phyloP scores from a whole-genome alignment of 1,284 basidiomycete species.

The Ustilago vetiveriae region DNA sequence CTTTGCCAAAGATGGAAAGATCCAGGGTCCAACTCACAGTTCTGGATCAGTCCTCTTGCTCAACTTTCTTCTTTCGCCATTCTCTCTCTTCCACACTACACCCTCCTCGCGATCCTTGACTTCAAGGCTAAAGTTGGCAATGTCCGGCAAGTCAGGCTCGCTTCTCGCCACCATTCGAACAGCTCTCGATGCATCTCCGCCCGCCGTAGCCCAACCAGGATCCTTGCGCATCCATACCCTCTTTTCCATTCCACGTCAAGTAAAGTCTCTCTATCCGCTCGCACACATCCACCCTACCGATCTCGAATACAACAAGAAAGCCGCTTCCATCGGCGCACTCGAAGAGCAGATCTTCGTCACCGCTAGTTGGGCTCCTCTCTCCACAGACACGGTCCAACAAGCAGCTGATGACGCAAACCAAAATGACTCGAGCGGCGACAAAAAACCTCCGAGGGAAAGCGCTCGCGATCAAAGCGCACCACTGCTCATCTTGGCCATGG shows the following conservation, averaged over 20 bases:
- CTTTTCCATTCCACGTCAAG: conserved; percentile 56
- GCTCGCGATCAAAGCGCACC: conserved; percentile 8
- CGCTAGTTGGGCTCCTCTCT: conserved; percentile 34
- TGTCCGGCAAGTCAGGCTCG: conserved; percentile 8
- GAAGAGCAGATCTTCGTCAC: conserved; percentile 50
- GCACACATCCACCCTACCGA: conserved; percentile 58
- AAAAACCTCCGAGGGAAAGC: conserved; percentile 66
- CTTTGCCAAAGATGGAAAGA: too few species aligned
- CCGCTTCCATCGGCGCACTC: conserved; percentile 22
- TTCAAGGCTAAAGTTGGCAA: too few species aligned
- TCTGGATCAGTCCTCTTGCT: too few species aligned
- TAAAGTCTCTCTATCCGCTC: conserved; percentile 60
- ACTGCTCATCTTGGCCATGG: conserved; percentile 78
- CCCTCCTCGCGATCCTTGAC: background rate
- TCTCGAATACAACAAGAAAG: conserved; percentile 25
- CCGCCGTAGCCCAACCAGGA: conserved; percentile 31
- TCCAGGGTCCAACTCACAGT: too few species aligned
- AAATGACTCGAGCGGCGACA: background rate
- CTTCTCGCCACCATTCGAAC: conserved; percentile 31
- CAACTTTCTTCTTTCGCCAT: too few species aligned
- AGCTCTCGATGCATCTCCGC: conserved; percentile 20
- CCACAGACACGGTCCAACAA: conserved; percentile 4
- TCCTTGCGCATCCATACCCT: conserved; percentile 49
- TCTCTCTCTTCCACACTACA: background rate
- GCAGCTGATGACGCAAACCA: background rate